Evolutionary conservation across 202 grass and related monocot species (phyloP).

Genomic region (Miscanthus sacchariflorus): DNA sequence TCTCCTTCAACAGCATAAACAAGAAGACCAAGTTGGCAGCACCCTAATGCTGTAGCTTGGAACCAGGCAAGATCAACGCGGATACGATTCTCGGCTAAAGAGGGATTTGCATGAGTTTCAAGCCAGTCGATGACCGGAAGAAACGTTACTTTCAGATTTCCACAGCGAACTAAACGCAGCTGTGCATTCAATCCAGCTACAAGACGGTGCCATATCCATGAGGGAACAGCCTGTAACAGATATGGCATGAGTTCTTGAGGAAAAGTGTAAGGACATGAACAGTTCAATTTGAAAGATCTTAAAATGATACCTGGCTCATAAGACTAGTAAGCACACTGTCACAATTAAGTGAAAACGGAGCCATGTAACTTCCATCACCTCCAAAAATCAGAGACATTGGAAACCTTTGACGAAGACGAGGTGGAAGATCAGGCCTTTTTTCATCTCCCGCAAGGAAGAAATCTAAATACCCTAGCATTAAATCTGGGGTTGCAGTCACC

Average conservation of each 20-base stretch:
- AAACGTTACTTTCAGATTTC: conserved; percentile 79
- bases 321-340: conserved; percentile 99
- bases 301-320: conserved; percentile 86
- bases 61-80: conserved; percentile 92
- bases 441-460: conserved; percentile 99
- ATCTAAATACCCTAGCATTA: conserved; percentile 99
- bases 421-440: conserved; percentile 97
- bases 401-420: conserved; percentile 94
- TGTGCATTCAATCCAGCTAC: conserved; percentile 98
- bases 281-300: conserved; percentile 37
- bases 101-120: conserved; percentile 90
- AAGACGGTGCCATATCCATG: conserved; percentile 98
- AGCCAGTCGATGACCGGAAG: conserved; percentile 87
- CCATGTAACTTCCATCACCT: conserved; percentile 98
- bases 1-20: conserved; percentile 90
- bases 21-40: conserved; percentile 94
- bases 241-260: conserved; percentile 30
- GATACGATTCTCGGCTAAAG: conserved; percentile 67
- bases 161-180: conserved; percentile 83
- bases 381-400: conserved; percentile 95
- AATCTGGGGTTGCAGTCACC: conserved; percentile 95
- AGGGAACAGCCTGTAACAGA: conserved; percentile 71
- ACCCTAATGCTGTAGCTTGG: conserved; percentile 93
- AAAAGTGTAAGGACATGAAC: conserved; percentile 25
- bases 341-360: conserved; percentile 95